Percentiles rank a stretch among this genome's conserved stretches.
Evolutionary conservation across 2,329 filamentous ascomycete species (phyloP).

Genomic region (Xylaria sp.): DNA sequence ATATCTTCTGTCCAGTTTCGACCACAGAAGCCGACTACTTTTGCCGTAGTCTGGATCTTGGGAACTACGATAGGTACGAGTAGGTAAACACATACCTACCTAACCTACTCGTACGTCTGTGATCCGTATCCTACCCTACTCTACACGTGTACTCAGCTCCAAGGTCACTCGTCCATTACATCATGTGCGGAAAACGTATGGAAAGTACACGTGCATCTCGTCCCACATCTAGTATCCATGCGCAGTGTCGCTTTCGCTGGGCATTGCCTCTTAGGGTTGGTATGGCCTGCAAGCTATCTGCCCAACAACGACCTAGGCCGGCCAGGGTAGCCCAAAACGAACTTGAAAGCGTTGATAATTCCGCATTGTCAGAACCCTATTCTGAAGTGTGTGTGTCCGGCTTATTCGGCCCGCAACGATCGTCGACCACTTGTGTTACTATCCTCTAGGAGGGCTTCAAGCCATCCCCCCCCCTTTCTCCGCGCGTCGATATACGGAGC

Average conservation of each 20-base stretch:
- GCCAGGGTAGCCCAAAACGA: neutral
- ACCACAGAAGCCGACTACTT: too few species aligned
- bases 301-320: too few species aligned
- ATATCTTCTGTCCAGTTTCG: too few species aligned
- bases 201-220: neutral
- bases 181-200: neutral
- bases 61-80: too few species aligned
- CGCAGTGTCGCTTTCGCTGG: neutral
- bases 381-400: neutral
- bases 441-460: neutral
- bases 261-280: too few species aligned
- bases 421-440: neutral
- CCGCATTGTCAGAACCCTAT: neutral
- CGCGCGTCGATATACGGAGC: neutral
- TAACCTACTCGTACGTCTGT: too few species aligned
- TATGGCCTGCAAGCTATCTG: too few species aligned
- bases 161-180: neutral
- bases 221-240: neutral
- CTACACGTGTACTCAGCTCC: too few species aligned
- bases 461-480: neutral
- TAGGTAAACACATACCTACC: too few species aligned
- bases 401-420: neutral
- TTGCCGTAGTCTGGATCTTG: too few species aligned
- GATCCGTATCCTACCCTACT: too few species aligned
- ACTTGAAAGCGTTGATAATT: neutral